Conservation (phyloP, 2,329 filamentous ascomycete genomes). For the Pseudogymnoascus sp. region DNA sequence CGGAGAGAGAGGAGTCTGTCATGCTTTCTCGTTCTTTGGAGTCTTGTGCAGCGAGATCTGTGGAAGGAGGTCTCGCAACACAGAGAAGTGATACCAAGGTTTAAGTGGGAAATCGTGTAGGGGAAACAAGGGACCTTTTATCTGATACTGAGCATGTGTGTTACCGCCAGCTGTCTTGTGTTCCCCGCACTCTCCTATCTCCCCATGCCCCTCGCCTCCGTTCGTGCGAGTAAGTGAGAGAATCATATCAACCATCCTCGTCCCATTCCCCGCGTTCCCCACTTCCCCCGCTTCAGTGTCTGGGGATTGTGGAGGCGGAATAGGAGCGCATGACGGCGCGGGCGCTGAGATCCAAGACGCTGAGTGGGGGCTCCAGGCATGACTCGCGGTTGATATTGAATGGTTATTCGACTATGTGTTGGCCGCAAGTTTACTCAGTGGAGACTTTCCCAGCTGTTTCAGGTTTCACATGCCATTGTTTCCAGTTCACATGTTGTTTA, state of each 20-base stretch:
- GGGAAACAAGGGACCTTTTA: neutral
- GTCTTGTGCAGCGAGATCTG: neutral
- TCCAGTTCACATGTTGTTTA: neutral
- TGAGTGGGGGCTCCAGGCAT: neutral
- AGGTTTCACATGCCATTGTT: neutral
- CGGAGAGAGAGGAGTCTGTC: constrained; percentile 1
- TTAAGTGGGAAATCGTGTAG: neutral
- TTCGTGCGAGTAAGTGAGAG: neutral
- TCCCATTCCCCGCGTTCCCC: neutral
- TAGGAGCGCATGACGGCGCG: neutral
- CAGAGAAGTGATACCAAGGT: neutral
- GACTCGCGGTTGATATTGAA: neutral
- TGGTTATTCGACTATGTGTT: neutral
- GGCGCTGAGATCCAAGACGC: neutral
- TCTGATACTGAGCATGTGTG: neutral
- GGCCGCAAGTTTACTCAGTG: neutral
- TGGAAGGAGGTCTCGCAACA: neutral
- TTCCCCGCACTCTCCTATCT: neutral
- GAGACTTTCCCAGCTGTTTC: neutral
- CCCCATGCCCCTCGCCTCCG: neutral
- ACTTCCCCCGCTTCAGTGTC: neutral
- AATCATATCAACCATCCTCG: neutral
- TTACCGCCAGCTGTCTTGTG: neutral
- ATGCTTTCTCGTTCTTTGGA: neutral
- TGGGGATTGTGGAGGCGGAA: constrained; percentile 4